Base-by-base conservation (phyloP, 129 eudicot genomes). In the Kitagawia praeruptora region DNA sequence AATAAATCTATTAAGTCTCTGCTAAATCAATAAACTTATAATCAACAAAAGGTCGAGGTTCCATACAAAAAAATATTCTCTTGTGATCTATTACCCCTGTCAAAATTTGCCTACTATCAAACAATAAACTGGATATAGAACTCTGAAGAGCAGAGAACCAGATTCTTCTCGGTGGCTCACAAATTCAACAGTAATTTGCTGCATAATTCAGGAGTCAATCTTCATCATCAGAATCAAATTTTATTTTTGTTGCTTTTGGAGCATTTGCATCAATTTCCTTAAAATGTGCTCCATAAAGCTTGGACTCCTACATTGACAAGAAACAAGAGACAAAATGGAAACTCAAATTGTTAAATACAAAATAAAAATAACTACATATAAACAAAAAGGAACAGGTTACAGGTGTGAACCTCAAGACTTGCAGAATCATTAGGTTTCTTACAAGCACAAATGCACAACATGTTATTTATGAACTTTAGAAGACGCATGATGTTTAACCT, bases 281-380 rank as follows among this genome's bases (percentile, higher is more conserved):
- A 70, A 92, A 96, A 82, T 96, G 99, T 70, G 99, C 97, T 70
- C 98, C 99, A 66, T 96, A 92, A 42, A 96, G 82, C 91, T 96
- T 96, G 47, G 98, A 96, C 80, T 96, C 99, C 99, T 96, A 82
- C 85, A 80, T 31, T 5, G 16, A 3, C 47, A 63, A 3, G 66
- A n/a, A 61, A 61, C 69, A n/a, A 25, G 37, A 25, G 69, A n/a
- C 66, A n/a, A 61, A 61, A 61, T 10, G 69, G 9, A 61, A 61
- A 61, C 69, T 61, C 69, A 61, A 61, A 15, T 61, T n/a, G 14
- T 58, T 58, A 58, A 27, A 23, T 56, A 56, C 15, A 61, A n/a
- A 61, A 2, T 8, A 23, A 58, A 14, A 8, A 5, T 25, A 58
- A 13, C 66, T 58, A 34, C 37, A 34, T 34, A 34, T 34, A 31